phyloP scores from a whole-genome alignment of 805 yeast genomes.

The Debaryomyces tyrocola region DNA sequence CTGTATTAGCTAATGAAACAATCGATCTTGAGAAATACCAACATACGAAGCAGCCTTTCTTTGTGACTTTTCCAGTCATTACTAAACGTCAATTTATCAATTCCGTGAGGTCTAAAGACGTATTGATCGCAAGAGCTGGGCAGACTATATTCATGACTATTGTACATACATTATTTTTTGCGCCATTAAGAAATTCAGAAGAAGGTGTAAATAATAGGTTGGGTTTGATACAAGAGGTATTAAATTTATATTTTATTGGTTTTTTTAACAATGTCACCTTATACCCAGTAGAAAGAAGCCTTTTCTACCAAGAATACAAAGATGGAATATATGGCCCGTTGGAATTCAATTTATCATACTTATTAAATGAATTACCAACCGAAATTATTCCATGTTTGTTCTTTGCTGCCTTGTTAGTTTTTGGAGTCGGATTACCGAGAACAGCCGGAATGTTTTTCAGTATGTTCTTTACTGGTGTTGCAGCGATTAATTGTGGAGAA shows the following conservation, averaged over 20 bases:
- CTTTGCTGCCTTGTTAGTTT: constrained; percentile 61
- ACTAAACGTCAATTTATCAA: constrained; percentile 33
- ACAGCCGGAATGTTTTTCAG: constrained; percentile 67
- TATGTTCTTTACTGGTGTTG: constrained; percentile 52
- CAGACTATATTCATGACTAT: constrained; percentile 67
- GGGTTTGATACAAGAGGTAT: constrained; percentile 73
- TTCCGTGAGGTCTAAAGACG: constrained; percentile 46
- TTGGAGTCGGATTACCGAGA: constrained; percentile 73
- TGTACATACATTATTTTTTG: constrained; percentile 64
- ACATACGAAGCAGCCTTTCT: constrained; percentile 20
- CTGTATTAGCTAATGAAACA: constrained; percentile 5
- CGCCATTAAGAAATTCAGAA: constrained; percentile 35
- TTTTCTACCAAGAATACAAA: constrained; percentile 75
- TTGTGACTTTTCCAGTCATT: constrained; percentile 28
- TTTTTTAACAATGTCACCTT: constrained; percentile 75
- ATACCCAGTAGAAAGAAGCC: constrained; percentile 70
- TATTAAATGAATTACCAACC: constrained; percentile 64
- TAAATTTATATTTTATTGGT: constrained; percentile 75
- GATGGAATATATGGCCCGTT: constrained; percentile 68
- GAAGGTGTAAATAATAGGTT: constrained; percentile 65
- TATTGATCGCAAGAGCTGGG: constrained; percentile 60
- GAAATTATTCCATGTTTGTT: constrained; percentile 60
- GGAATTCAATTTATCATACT: constrained; percentile 62
- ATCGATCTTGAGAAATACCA: constrained; percentile 46
- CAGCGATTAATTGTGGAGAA: constrained; percentile 74